Evolutionary conservation across 2,329 filamentous ascomycete species (phyloP).

Genomic region (Fusarium virguliforme): DNA sequence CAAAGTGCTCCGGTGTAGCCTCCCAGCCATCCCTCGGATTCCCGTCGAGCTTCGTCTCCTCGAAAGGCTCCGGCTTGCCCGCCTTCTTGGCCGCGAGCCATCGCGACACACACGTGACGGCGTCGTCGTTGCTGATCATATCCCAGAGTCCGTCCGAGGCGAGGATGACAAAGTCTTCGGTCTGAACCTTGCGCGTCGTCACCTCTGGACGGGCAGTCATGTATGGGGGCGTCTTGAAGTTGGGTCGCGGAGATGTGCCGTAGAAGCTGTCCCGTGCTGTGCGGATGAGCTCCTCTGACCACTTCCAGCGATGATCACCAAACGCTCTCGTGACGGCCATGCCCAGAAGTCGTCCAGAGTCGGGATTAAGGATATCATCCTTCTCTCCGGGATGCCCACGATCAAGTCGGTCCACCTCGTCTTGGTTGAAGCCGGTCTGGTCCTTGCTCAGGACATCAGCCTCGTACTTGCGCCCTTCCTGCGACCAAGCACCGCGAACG

Average conservation of each 20-base stretch:
- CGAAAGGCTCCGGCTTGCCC: constrained; percentile 47
- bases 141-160: constrained; percentile 80
- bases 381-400: constrained; percentile 75
- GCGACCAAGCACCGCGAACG: constrained; percentile 69
- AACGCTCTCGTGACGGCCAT: constrained; percentile 76
- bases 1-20: constrained; percentile 70
- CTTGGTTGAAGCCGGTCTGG: constrained; percentile 75
- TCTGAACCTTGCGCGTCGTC: constrained; percentile 68
- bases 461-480: constrained; percentile 63
- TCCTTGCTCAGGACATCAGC: constrained; percentile 73
- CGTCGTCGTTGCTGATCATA: constrained; percentile 69
- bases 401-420: constrained; percentile 70
- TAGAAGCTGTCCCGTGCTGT: constrained; percentile 62
- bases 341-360: constrained; percentile 74
- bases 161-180: constrained; percentile 73
- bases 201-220: constrained; percentile 78
- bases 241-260: constrained; percentile 62
- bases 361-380: constrained; percentile 63
- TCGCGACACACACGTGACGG: constrained; percentile 69
- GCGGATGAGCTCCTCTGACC: constrained; percentile 64
- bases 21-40: constrained; percentile 45
- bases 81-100: constrained; percentile 63
- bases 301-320: constrained; percentile 80
- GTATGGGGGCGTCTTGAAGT: constrained; percentile 74
- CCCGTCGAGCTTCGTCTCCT: constrained; percentile 41